A percentile compares a stretch with the other conserved stretches of the same genome.
These are phyloP conservation scores for Epichloe sp. DNA, from an alignment of 2,329 filamentous ascomycete species.

Conservation along the genomic window DNA sequence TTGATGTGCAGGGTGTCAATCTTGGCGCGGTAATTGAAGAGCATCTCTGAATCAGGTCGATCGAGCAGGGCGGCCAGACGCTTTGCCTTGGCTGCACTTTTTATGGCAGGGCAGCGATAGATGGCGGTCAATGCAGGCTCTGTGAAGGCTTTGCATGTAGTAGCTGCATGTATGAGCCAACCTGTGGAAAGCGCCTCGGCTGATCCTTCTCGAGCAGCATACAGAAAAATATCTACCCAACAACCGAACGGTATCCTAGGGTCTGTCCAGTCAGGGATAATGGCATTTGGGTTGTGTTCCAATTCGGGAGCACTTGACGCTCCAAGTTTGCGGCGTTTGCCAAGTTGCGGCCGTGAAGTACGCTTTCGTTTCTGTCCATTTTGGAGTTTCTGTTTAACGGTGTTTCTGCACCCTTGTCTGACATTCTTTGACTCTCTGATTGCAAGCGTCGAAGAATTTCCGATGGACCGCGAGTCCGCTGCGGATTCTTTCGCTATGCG, in stretches of 20 bases:
- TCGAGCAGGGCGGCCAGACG: slow-evolving; percentile 40
- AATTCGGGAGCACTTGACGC: neutral
- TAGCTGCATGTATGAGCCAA: slow-evolving; percentile 54
- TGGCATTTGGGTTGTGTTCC: slow-evolving; percentile 5
- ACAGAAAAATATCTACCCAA: slow-evolving; percentile 56
- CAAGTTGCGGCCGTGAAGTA: slow-evolving; percentile 4
- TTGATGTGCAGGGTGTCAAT: slow-evolving; percentile 59
- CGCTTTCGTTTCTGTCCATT: slow-evolving; percentile 11
- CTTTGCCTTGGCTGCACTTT: slow-evolving; percentile 29
- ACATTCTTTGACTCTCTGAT: too few relatives aligned
- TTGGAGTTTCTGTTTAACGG: neutral
- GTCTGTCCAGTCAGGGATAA: slow-evolving; percentile 42
- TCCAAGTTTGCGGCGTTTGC: slow-evolving; percentile 7
- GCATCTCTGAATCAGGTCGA: slow-evolving; percentile 32
- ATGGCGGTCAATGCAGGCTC: slow-evolving; percentile 63
- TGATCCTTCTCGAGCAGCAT: slow-evolving; percentile 40
- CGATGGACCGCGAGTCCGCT: neutral
- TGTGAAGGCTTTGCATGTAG: slow-evolving; percentile 49
- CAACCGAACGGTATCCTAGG: slow-evolving; percentile 50
- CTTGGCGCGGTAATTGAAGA: slow-evolving; percentile 56
- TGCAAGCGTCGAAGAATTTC: neutral
- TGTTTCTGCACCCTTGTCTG: neutral
- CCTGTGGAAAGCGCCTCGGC: slow-evolving; percentile 32
- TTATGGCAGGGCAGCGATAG: slow-evolving; percentile 56
- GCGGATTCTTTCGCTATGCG: neutral